A percentile compares a stretch with the other conserved stretches of the same genome.
Evolutionary conservation across 1,284 basidiomycete genomes (phyloP).

Genomic region (Polyporus tsugae): DNA sequence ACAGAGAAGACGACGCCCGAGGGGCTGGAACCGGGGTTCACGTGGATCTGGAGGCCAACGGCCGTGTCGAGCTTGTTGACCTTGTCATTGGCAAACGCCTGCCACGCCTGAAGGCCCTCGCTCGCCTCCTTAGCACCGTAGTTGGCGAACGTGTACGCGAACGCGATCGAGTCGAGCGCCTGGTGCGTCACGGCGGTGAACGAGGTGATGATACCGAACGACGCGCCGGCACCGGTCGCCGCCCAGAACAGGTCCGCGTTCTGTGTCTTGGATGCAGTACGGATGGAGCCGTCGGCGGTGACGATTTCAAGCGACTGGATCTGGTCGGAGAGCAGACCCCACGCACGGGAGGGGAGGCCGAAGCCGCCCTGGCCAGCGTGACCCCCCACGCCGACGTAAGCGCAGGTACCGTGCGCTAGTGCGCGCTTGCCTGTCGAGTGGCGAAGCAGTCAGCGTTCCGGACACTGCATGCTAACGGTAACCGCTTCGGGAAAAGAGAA

Average conservation of each 20-base stretch:
- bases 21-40: conserved; percentile 8
- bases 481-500: neutral
- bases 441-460: neutral
- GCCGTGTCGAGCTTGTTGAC: conserved; percentile 14
- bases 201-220: conserved; percentile 16
- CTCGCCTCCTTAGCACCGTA: conserved; percentile 18
- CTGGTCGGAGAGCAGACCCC: conserved; percentile 22
- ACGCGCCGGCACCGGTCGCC: conserved; percentile 12
- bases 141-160: conserved; percentile 19
- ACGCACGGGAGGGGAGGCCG: conserved; percentile 19
- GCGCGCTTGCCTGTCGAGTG: conserved; percentile 13
- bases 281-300: conserved; percentile 10
- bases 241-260: conserved; percentile 23
- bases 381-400: conserved; percentile 21
- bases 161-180: conserved; percentile 19
- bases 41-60: conserved; percentile 19
- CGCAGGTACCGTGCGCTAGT: conserved; percentile 21
- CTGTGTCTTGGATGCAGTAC: neutral
- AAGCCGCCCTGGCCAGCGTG: conserved; percentile 22
- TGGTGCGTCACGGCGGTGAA: conserved; percentile 14
- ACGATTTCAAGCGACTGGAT: too few relatives aligned
- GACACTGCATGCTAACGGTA: neutral
- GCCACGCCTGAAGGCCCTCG: conserved; percentile 21
- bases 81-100: conserved; percentile 16
- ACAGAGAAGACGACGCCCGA: conserved; percentile 16